Evolutionary conservation across 352 stramenopile genomes (phyloP), one percentile per base, ranked within the genome.

Genomic region (Pythium utonaiense): DNA sequence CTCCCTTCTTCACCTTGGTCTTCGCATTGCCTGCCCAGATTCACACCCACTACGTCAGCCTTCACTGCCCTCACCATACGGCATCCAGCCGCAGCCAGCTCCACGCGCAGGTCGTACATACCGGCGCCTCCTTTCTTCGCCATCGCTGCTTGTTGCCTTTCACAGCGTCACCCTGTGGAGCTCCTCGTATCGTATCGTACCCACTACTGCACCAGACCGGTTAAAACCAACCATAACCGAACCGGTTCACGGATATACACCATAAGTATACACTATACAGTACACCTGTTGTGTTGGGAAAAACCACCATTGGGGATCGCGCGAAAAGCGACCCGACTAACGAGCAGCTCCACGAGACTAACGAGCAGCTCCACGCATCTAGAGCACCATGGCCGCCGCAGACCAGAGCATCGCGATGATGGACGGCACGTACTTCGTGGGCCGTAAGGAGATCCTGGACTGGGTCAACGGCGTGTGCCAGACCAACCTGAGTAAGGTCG

Each of bases 391-490:
- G 84, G 77, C 82, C 55, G 75, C 80, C 36, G 80, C 83, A 25
- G 86, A 93, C 62, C 83, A 95, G 80, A 90, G 77, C 67, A 95
- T 95, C 74, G 92, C 88, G 56, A 97, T 98, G 77, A 98, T 98
- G 95, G 94, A 98, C 75, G 86, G 88, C 61, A 97, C 95, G 61
- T 98, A 98, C 83, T 98, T 98, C 78, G 93, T 98, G 45, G 96
- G 94, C 7, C 89, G 96, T 24, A 98, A 97, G 59, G 96, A 99
- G 71, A 96, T 99, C 60, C 70, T 99, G 34, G 91, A 99, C 55
- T 99, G 98, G 94, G 88, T 99, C 61, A 99, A 99, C 75, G 71
- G 68, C n/a, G 88, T 97, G 17, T 93, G 98, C 59, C 75, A 88
- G 57, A 78, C 98, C 27, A 96, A 89, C 62, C 83, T 99, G 8